Conservation (phyloP, 2,329 filamentous ascomycete species). For the Aspergillus glaucus region DNA sequence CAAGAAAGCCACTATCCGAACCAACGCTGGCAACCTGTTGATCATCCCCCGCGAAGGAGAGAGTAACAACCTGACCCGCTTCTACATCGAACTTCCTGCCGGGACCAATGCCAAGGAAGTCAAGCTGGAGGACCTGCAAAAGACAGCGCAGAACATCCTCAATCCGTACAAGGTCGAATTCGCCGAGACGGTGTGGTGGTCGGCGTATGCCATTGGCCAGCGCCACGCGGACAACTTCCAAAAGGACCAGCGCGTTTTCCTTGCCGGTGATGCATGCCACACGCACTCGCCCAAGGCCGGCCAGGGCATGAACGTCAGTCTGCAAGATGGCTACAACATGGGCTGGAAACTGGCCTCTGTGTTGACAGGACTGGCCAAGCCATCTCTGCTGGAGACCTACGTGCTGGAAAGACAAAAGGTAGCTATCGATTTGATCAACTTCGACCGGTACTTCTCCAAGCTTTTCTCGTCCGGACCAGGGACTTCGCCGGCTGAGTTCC, state of each 20-base stretch:
- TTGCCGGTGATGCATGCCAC: slow-evolving; percentile 62
- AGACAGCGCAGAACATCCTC: slow-evolving; percentile 49
- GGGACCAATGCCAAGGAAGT: slow-evolving; percentile 48
- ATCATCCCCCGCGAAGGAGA: slow-evolving; percentile 52
- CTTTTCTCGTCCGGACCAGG: slow-evolving; percentile 45
- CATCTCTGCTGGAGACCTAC: slow-evolving; percentile 48
- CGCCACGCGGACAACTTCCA: slow-evolving; percentile 65
- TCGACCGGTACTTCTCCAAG: slow-evolving; percentile 51
- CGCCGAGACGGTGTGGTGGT: slow-evolving; percentile 59
- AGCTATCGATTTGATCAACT: slow-evolving; percentile 54
- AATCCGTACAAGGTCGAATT: slow-evolving; percentile 50
- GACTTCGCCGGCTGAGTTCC: slow-evolving; percentile 46
- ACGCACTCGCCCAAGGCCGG: slow-evolving; percentile 68
- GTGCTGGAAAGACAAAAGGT: slow-evolving; percentile 48
- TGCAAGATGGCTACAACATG: slow-evolving; percentile 57
- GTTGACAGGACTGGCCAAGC: slow-evolving; percentile 38
- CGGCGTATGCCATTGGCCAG: slow-evolving; percentile 64
- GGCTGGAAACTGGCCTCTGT: slow-evolving; percentile 55
- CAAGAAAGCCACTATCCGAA: slow-evolving; percentile 45
- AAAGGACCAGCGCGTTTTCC: slow-evolving; percentile 59
- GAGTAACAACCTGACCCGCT: slow-evolving; percentile 52
- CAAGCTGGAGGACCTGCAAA: slow-evolving; percentile 48
- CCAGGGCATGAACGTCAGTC: slow-evolving; percentile 50
- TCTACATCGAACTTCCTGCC: slow-evolving; percentile 55
- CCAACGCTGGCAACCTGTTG: slow-evolving; percentile 40